phyloP scores from a whole-genome alignment of 495 filamentous ascomycete species.

The Podospora comata region DNA sequence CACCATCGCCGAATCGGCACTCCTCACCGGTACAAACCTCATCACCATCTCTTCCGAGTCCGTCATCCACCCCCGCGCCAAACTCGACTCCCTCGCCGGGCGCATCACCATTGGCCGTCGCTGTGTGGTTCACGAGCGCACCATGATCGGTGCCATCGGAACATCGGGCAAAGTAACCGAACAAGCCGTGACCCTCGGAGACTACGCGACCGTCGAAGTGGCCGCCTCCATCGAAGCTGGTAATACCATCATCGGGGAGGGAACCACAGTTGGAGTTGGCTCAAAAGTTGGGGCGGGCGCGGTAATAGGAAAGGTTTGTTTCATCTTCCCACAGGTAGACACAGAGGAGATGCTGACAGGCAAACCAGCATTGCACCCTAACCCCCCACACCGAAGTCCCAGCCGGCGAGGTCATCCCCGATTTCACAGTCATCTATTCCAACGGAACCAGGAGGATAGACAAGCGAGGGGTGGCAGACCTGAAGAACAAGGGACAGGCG shows the following conservation, averaged over 20 bases:
- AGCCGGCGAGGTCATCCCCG: slow-evolving; percentile 54
- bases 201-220: slow-evolving; percentile 59
- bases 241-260: slow-evolving; percentile 59
- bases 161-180: slow-evolving; percentile 26
- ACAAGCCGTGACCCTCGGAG: slow-evolving; percentile 49
- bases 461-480: slow-evolving; percentile 49
- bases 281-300: slow-evolving; percentile 58
- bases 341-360: neutral
- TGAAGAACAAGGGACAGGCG: slow-evolving; percentile 54
- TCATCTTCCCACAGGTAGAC: neutral
- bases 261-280: slow-evolving; percentile 59
- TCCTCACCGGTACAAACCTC: slow-evolving; percentile 66
- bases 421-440: slow-evolving; percentile 65
- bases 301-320: slow-evolving; percentile 61
- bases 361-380: slow-evolving; percentile 51
- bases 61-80: slow-evolving; percentile 78
- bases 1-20: slow-evolving; percentile 71
- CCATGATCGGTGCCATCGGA: slow-evolving; percentile 51
- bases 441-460: slow-evolving; percentile 56
- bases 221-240: slow-evolving; percentile 59
- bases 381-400: slow-evolving; percentile 50
- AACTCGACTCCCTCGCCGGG: slow-evolving; percentile 64
- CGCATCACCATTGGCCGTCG: slow-evolving; percentile 68
- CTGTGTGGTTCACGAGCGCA: slow-evolving; percentile 75
- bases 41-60: slow-evolving; percentile 68